These are phyloP conservation scores for Lepidium africanum DNA, from an alignment of 345 rosid genomes.

Conservation along the genomic window DNA sequence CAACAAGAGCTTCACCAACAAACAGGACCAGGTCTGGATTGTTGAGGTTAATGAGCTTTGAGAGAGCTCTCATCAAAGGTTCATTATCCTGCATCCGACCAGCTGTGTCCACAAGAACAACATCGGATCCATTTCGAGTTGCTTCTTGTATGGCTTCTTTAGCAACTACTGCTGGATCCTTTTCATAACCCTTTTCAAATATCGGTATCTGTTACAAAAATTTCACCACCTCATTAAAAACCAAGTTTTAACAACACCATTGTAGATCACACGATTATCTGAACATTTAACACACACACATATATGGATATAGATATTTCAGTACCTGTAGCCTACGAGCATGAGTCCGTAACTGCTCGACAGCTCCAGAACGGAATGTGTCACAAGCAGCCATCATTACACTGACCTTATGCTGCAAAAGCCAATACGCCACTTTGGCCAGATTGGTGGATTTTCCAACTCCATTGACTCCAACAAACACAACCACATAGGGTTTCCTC, in stretches of 20 bases:
- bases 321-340: conserved; percentile 94
- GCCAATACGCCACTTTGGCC: conserved; percentile 99
- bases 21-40: conserved; percentile 88
- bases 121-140: conserved; percentile 76
- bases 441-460: conserved; percentile 98
- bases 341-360: conserved; percentile 94
- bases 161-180: conserved; percentile 96
- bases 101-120: conserved; percentile 98
- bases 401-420: conserved; percentile 76
- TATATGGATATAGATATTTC: no score
- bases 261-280: background rate
- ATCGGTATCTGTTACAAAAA: conserved; percentile 61
- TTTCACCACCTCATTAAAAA: background rate
- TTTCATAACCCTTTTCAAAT: conserved; percentile 96
- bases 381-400: conserved; percentile 99
- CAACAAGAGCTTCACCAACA: conserved; percentile 99
- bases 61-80: conserved; percentile 96
- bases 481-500: conserved; percentile 85
- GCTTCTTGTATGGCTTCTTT: conserved; percentile 98
- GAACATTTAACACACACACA: background rate
- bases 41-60: conserved; percentile 82
- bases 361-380: conserved; percentile 98
- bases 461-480: conserved; percentile 97
- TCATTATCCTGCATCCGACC: conserved; percentile 99
- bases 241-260: background rate